Conservation (phyloP, 257 asterid genomes). For the Plantago elongata region DNA sequence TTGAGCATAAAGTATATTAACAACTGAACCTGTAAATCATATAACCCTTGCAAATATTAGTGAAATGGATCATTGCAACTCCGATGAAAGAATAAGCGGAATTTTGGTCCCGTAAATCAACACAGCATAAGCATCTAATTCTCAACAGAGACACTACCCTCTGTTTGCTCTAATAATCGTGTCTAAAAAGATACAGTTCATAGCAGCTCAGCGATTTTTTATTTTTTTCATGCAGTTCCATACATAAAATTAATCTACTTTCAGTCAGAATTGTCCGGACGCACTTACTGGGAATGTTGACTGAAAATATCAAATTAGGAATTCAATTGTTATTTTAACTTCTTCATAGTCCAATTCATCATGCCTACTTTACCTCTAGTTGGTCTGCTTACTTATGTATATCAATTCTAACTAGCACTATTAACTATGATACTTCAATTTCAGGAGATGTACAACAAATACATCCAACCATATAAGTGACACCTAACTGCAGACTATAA, state of each 20-base stretch:
- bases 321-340: not conserved
- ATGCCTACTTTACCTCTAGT: not conserved
- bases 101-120: not conserved
- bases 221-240: not conserved
- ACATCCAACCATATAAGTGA: no score
- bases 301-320: not conserved
- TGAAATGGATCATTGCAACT: constrained; percentile 1
- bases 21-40: constrained; percentile 76
- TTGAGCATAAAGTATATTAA: constrained; percentile 97
- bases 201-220: not conserved
- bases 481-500: not conserved
- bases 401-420: not conserved
- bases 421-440: not conserved
- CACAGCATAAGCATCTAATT: not conserved
- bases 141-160: not conserved
- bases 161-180: not conserved
- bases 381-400: constrained; percentile 2
- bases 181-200: not conserved
- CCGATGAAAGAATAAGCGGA: constrained; percentile 1
- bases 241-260: not conserved
- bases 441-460: not conserved
- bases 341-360: not conserved
- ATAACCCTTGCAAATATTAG: constrained; percentile 15
- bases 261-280: not conserved
- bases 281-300: not conserved